Evolutionary conservation across 1,284 basidiomycete genomes (phyloP).

Genomic region (Ceratobasidium sp.): DNA sequence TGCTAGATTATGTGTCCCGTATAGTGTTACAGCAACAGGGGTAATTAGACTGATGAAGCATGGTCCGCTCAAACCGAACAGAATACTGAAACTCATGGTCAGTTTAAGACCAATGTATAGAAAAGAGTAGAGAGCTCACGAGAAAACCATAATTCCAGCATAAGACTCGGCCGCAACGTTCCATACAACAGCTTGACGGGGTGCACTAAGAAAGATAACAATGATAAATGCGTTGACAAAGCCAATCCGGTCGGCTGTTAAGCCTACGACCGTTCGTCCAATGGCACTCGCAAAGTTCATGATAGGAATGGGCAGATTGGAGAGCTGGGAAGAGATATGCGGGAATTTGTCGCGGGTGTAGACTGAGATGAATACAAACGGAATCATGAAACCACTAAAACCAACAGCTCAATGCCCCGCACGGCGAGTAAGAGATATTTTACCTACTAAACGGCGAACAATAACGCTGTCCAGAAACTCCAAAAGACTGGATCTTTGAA

Average conservation of each 20-base stretch:
- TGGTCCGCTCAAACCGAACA: slow-evolving; percentile 46
- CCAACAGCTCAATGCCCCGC: slow-evolving; percentile 14
- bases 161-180: slow-evolving; percentile 47
- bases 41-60: slow-evolving; percentile 48
- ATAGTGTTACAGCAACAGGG: slow-evolving; percentile 47
- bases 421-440: neutral
- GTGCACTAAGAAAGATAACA: slow-evolving; percentile 47
- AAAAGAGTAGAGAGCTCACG: slow-evolving; percentile 32
- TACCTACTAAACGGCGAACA: slow-evolving; percentile 42
- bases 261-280: slow-evolving; percentile 47
- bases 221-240: slow-evolving; percentile 48
- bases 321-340: slow-evolving; percentile 39
- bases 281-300: slow-evolving; percentile 46
- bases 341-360: slow-evolving; percentile 46
- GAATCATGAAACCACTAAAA: slow-evolving; percentile 29
- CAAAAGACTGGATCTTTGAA: slow-evolving; percentile 46
- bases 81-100: neutral
- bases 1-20: slow-evolving; percentile 47
- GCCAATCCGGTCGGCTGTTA: slow-evolving; percentile 47
- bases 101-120: neutral
- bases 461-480: slow-evolving; percentile 43
- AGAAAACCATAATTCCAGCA: slow-evolving; percentile 46
- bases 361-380: slow-evolving; percentile 47
- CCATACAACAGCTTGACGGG: slow-evolving; percentile 48
- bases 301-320: slow-evolving; percentile 46